Evolutionary conservation across 805 yeast species (phyloP).

Genomic region (Candida mattraensis): DNA sequence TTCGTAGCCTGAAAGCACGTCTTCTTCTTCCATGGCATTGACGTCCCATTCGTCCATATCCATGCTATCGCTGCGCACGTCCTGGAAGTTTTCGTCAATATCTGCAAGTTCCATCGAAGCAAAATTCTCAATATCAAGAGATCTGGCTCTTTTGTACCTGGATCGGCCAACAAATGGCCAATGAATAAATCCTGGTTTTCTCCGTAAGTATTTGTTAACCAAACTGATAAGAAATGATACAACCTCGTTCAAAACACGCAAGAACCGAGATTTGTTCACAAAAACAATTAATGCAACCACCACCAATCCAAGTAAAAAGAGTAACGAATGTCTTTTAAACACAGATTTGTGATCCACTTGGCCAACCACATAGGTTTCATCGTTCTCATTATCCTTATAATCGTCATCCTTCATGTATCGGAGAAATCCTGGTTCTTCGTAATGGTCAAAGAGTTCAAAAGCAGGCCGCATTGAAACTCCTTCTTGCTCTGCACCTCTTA

Average conservation of each 20-base stretch:
- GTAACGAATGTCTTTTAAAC: conserved; percentile 17
- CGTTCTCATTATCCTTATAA: conserved; percentile 32
- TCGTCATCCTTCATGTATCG: conserved; percentile 29
- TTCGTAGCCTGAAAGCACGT: conserved; percentile 22
- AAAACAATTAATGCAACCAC: conserved; percentile 8
- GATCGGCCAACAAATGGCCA: conserved; percentile 23
- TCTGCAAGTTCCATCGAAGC: conserved; percentile 7
- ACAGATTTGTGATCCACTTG: conserved; percentile 42
- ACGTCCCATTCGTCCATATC: conserved; percentile 12
- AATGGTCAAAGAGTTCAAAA: conserved; percentile 27
- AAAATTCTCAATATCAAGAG: conserved; percentile 19
- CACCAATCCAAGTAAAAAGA: conserved; percentile 6
- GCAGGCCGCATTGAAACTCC: conserved; percentile 44
- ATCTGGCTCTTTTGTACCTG: conserved; percentile 27
- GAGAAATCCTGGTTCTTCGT: conserved; percentile 25
- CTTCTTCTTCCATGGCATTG: conserved; percentile 21
- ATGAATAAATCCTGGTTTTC: conserved; percentile 15
- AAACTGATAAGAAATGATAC: conserved; percentile 16
- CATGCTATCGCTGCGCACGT: conserved; percentile 5
- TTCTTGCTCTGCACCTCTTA: conserved; percentile 53
- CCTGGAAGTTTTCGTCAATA: conserved; percentile 6
- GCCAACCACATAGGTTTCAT: conserved; percentile 40
- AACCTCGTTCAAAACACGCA: conserved; percentile 21
- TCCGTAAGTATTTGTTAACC: conserved; percentile 4
- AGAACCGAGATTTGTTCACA: conserved; percentile 20